Percentiles rank a stretch among this genome's conserved stretches.
These are phyloP conservation scores for Xylariomycetidae sp. DNA, from an alignment of 2,329 filamentous ascomycete species.

Conservation along the genomic window DNA sequence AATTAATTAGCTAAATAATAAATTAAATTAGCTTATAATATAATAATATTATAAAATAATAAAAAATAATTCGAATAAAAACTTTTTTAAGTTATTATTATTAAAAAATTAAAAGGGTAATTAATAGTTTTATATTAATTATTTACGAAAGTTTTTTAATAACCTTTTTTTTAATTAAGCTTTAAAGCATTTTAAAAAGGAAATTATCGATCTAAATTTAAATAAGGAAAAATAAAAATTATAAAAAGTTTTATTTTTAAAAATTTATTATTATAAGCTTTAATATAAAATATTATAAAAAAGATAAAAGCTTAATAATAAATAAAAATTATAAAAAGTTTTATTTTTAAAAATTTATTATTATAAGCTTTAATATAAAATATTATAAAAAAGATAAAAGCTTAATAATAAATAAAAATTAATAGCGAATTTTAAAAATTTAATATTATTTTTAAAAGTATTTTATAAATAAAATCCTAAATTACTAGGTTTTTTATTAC, in stretches of 20 bases:
- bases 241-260: slow-evolving; percentile 1
- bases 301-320: too few species aligned
- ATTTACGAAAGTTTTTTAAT: background rate
- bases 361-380: background rate
- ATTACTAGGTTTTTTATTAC: too few species aligned
- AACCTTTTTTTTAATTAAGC: slow-evolving; percentile 1
- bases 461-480: background rate
- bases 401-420: background rate
- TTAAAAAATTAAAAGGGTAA: background rate
- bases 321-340: too few species aligned
- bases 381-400: slow-evolving; percentile 1
- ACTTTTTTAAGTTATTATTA: background rate
- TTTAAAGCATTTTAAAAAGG: background rate
- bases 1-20: background rate
- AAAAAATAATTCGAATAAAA: slow-evolving; percentile 2
- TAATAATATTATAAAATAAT: background rate
- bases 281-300: too few species aligned
- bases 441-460: background rate
- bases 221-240: slow-evolving; percentile 1
- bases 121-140: background rate
- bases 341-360: background rate
- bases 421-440: background rate
- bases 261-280: too few species aligned
- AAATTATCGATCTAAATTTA: slow-evolving; percentile 2
- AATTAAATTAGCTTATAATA: background rate